phyloP scores from a whole-genome alignment of 139 green algal genomes.

The Diplosphaera chodatii region DNA sequence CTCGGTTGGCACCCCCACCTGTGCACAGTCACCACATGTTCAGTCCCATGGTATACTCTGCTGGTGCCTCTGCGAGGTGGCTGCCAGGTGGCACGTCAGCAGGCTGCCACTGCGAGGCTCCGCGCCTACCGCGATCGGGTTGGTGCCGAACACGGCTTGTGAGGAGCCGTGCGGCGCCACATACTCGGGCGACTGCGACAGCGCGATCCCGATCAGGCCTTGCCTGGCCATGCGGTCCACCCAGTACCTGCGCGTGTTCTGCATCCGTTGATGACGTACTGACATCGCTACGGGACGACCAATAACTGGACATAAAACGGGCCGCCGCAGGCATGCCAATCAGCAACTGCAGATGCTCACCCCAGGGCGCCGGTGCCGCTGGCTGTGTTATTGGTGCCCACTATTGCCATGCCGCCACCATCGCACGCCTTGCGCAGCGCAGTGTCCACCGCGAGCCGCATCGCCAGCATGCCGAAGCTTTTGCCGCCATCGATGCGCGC shows the following conservation, averaged over 20 bases:
- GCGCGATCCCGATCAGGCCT: slow-evolving; percentile 61
- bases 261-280: no score
- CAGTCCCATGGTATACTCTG: no score
- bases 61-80: no score
- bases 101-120: background rate
- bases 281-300: no score
- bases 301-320: no score
- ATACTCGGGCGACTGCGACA: slow-evolving; percentile 74
- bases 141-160: slow-evolving; percentile 74
- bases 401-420: slow-evolving; percentile 54
- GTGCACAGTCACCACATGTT: slow-evolving; percentile 17
- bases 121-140: slow-evolving; percentile 53
- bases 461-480: slow-evolving; percentile 58
- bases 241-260: slow-evolving; percentile 41
- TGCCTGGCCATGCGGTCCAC: slow-evolving; percentile 42
- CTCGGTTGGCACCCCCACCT: slow-evolving; percentile 2
- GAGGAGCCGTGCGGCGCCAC: slow-evolving; percentile 63
- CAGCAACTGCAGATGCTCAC: slow-evolving; percentile 9
- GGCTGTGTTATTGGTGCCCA: slow-evolving; percentile 63
- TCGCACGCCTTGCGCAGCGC: slow-evolving; percentile 29
- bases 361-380: slow-evolving; percentile 65
- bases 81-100: no score
- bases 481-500: slow-evolving; percentile 61
- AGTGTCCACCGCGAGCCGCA: slow-evolving; percentile 18
- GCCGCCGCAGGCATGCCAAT: no score